A percentile compares a stretch with the other conserved stretches of the same genome.
These are phyloP conservation scores for Saxispiralis lemnorum DNA, from an alignment of 495 filamentous ascomycete species.

Conservation along the genomic window DNA sequence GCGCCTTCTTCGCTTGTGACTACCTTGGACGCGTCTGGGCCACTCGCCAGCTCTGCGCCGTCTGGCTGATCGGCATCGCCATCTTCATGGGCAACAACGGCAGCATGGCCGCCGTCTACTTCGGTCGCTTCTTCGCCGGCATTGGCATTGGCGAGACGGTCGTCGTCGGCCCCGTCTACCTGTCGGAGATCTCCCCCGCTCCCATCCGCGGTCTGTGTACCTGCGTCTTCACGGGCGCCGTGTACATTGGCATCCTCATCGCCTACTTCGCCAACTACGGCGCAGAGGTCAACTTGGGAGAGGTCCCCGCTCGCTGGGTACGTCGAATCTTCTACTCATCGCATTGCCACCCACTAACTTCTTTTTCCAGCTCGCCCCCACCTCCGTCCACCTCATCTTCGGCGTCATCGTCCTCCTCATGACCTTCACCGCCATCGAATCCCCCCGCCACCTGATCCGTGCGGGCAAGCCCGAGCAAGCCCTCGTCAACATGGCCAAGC, in stretches of 20 bases:
- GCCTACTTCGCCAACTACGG: constrained; percentile 24
- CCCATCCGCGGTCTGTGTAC: constrained; percentile 50
- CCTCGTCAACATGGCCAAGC: not conserved
- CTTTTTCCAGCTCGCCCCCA: constrained; percentile 35
- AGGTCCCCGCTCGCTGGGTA: constrained; percentile 36
- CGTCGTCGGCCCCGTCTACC: constrained; percentile 41
- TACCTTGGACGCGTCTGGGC: constrained; percentile 14
- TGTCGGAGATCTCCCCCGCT: constrained; percentile 44
- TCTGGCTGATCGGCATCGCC: constrained; percentile 51
- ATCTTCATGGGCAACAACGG: constrained; percentile 44
- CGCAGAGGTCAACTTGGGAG: constrained; percentile 30
- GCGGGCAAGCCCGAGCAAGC: constrained; percentile 23
- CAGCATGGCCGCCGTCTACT: constrained; percentile 44
- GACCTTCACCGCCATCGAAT: constrained; percentile 46
- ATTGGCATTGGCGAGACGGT: constrained; percentile 52
- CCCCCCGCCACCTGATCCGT: constrained; percentile 40
- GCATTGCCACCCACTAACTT: not conserved
- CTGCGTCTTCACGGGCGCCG: constrained; percentile 28
- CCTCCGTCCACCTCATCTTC: constrained; percentile 55
- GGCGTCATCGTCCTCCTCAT: constrained; percentile 47
- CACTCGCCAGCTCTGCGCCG: constrained; percentile 18
- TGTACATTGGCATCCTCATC: constrained; percentile 45
- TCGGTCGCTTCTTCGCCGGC: constrained; percentile 49
- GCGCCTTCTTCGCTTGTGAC: constrained; percentile 44
- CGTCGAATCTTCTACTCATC: constrained; percentile 3